phyloP scores from a whole-genome alignment of 306 rosid genomes.

The Spatholobus suberectus region DNA sequence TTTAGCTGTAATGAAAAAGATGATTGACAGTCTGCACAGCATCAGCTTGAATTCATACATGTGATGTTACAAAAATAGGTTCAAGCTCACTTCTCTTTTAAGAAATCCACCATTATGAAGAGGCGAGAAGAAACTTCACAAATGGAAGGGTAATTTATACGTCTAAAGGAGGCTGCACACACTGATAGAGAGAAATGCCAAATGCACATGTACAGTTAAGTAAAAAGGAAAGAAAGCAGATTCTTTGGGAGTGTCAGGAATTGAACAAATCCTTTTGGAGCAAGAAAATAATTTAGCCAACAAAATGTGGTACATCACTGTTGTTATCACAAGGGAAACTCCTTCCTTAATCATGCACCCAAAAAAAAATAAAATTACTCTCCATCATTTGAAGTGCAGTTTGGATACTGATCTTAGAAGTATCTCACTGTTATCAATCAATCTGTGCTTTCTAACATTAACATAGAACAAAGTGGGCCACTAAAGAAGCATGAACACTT shows the following conservation, averaged over 20 bases:
- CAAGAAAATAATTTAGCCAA: constrained; percentile 6
- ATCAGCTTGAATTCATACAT: constrained; percentile 27
- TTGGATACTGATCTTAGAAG: not conserved
- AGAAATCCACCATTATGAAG: constrained; percentile 9
- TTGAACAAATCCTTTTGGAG: constrained; percentile 19
- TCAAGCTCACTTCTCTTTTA: not conserved
- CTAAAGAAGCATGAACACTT: not conserved
- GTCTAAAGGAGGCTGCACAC: constrained; percentile 9
- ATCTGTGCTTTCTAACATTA: not conserved
- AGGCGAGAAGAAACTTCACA: not conserved
- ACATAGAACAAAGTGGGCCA: not conserved
- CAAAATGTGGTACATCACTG: not conserved
- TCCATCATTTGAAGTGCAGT: constrained; percentile 8
- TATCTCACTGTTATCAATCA: not conserved
- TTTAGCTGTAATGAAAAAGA: not conserved
- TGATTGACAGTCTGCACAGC: not conserved
- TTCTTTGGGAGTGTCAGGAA: constrained; percentile 3
- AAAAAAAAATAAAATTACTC: not conserved
- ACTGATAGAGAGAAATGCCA: constrained; percentile 6
- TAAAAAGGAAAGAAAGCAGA: not conserved
- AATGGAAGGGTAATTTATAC: not conserved
- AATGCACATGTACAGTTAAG: not conserved
- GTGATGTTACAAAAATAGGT: constrained; percentile 19
- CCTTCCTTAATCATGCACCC: not conserved
- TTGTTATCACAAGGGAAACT: constrained; percentile 17